Evolutionary conservation across 2,329 filamentous ascomycete species (phyloP).

Genomic region (Pestalotiopsis sp.): DNA sequence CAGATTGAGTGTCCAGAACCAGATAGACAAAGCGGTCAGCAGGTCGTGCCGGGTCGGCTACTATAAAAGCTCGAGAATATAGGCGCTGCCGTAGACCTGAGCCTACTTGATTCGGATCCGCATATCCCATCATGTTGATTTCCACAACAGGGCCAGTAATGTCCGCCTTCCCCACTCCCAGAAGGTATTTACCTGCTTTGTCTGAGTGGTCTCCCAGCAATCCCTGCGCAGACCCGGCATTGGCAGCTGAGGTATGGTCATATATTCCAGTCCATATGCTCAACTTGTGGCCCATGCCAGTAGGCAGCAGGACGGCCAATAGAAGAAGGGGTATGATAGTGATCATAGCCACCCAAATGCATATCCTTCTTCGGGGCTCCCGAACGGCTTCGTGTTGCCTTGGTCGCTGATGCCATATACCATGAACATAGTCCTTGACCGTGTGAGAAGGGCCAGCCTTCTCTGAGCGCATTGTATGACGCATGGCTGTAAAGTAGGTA

Average conservation of each 20-base stretch:
- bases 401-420: not conserved
- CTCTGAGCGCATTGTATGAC: not conserved
- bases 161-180: conserved; percentile 61
- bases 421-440: not conserved
- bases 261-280: conserved; percentile 5
- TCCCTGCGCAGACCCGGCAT: not conserved
- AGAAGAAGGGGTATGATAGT: conserved; percentile 7
- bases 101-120: conserved; percentile 79
- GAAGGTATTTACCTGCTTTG: conserved; percentile 45
- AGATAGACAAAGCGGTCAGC: conserved; percentile 82
- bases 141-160: conserved; percentile 78
- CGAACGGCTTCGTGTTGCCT: not conserved
- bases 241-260: not conserved
- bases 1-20: conserved; percentile 83
- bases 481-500: not conserved
- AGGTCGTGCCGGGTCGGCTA: conserved; percentile 68
- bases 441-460: conserved; percentile 14
- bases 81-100: conserved; percentile 84
- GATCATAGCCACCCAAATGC: not conserved
- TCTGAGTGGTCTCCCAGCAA: not conserved
- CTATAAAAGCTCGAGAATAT: conserved; percentile 87
- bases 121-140: conserved; percentile 90
- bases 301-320: conserved; percentile 6
- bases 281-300: not conserved
- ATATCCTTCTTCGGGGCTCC: not conserved